phyloP scores from a whole-genome alignment of 192 early-diverging fungal genomes.

The Coemansia sp. region DNA sequence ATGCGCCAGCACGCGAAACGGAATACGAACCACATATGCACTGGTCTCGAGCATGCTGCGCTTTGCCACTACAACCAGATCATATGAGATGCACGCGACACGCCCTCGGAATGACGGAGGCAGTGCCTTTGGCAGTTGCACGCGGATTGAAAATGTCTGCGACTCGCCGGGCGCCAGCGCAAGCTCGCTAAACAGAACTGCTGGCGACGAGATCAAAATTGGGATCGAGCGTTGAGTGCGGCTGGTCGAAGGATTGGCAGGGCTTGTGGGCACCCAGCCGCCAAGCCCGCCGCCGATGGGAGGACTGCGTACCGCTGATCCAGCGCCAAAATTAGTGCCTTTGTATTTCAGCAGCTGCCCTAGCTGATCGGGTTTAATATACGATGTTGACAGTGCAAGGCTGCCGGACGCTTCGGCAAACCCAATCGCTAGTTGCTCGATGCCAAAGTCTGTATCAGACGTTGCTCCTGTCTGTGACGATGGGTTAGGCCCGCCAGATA shows the following conservation, averaged over 20 bases:
- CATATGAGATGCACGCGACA: constrained; percentile 37
- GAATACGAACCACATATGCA: constrained; percentile 39
- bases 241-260: constrained; percentile 1
- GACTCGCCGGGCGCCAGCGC: constrained; percentile 45
- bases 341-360: constrained; percentile 33
- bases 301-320: constrained; percentile 1
- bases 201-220: constrained; percentile 33
- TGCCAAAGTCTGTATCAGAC: constrained; percentile 16
- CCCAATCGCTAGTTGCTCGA: constrained; percentile 46
- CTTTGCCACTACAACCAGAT: constrained; percentile 47
- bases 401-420: constrained; percentile 46
- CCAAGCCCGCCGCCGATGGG: constrained; percentile 47
- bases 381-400: constrained; percentile 30
- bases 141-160: constrained; percentile 43
- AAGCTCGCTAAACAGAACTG: constrained; percentile 51
- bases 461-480: constrained; percentile 21
- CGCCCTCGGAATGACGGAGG: constrained; percentile 52
- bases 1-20: constrained; percentile 40
- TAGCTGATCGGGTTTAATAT: constrained; percentile 49
- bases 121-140: constrained; percentile 36
- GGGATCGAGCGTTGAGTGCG: constrained; percentile 36
- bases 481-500: constrained; percentile 32
- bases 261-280: constrained; percentile 26
- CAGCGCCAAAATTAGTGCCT: constrained; percentile 19
- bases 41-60: constrained; percentile 45